Conservation (phyloP, 164 flowering plant species). For the Paratinospora sagittata region DNA sequence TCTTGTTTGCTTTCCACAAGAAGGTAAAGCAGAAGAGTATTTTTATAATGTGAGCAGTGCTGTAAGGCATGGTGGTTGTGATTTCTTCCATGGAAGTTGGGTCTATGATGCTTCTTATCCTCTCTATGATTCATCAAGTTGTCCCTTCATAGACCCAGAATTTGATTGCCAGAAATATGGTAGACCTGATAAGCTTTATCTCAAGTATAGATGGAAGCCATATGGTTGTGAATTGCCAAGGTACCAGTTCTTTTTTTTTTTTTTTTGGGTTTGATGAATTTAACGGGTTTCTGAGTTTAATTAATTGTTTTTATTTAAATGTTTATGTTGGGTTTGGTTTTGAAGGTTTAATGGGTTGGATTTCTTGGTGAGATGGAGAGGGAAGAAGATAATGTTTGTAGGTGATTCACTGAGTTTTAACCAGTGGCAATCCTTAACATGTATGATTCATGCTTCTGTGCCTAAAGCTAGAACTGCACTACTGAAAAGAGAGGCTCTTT, state of each 20-base stretch:
- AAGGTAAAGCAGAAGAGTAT: slow-evolving; percentile 12
- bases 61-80: slow-evolving; percentile 38
- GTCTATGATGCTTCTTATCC: slow-evolving; percentile 69
- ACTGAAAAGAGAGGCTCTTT: slow-evolving; percentile 11
- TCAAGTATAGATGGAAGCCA: slow-evolving; percentile 82
- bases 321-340: too few relatives aligned
- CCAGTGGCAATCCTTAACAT: slow-evolving; percentile 33
- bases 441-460: slow-evolving; percentile 33
- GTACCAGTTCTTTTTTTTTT: slow-evolving; percentile 26
- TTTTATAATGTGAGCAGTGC: slow-evolving; percentile 16
- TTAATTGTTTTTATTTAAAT: neutral
- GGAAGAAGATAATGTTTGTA: too few relatives aligned
- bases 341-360: slow-evolving; percentile 29
- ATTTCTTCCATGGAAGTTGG: slow-evolving; percentile 69
- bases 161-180: slow-evolving; percentile 72
- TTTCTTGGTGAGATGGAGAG: slow-evolving; percentile 24
- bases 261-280: neutral
- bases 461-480: slow-evolving; percentile 21
- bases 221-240: slow-evolving; percentile 55
- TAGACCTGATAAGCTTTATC: slow-evolving; percentile 60
- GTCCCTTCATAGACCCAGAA: slow-evolving; percentile 74
- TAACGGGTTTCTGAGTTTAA: neutral
- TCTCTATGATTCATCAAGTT: slow-evolving; percentile 52
- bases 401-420: too few relatives aligned
- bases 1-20: slow-evolving; percentile 15